These are phyloP conservation scores for Colletotrichum tropicicola DNA, from an alignment of 2,329 filamentous ascomycete genomes.

Conservation along the genomic window DNA sequence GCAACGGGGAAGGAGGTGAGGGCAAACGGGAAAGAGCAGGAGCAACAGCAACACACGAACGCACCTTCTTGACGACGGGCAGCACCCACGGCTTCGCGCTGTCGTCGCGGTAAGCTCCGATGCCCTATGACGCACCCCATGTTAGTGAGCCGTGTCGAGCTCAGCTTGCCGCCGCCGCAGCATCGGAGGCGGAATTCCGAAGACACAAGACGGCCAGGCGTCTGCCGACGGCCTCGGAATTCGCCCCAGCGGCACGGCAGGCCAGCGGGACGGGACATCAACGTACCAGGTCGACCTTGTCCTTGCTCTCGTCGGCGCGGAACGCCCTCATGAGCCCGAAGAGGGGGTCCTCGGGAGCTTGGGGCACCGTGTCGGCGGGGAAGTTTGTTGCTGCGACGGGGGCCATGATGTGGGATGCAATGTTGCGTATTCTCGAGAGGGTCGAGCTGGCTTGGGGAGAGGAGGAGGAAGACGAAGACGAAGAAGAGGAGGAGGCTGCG, in stretches of 20 bases:
- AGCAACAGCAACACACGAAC: slow-evolving; percentile 31
- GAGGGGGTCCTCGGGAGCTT: slow-evolving; percentile 93
- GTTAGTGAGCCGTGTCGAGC: slow-evolving; percentile 12
- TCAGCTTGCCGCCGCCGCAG: no score
- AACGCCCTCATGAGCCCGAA: slow-evolving; percentile 93
- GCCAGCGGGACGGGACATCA: neutral
- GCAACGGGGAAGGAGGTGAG: neutral
- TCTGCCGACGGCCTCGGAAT: neutral
- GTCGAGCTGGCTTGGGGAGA: slow-evolving; percentile 47
- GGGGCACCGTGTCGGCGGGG: slow-evolving; percentile 79
- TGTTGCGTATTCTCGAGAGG: slow-evolving; percentile 65
- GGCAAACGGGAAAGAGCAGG: no score
- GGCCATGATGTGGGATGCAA: slow-evolving; percentile 75
- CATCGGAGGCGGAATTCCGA: slow-evolving; percentile 1
- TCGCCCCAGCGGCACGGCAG: neutral
- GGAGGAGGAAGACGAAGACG: slow-evolving; percentile 54
- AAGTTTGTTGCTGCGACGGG: slow-evolving; percentile 73
- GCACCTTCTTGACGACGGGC: slow-evolving; percentile 94
- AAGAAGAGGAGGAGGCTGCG: slow-evolving; percentile 28
- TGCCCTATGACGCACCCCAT: slow-evolving; percentile 55
- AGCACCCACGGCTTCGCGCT: slow-evolving; percentile 97
- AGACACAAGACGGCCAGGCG: neutral
- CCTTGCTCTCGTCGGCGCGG: slow-evolving; percentile 76
- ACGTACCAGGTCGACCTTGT: slow-evolving; percentile 92
- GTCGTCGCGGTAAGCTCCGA: slow-evolving; percentile 95